A percentile compares a stretch with the other conserved stretches of the same genome.
Evolutionary conservation across 768 basidiomycete genomes (phyloP).

Genomic region (Lactifluus echinatus): DNA sequence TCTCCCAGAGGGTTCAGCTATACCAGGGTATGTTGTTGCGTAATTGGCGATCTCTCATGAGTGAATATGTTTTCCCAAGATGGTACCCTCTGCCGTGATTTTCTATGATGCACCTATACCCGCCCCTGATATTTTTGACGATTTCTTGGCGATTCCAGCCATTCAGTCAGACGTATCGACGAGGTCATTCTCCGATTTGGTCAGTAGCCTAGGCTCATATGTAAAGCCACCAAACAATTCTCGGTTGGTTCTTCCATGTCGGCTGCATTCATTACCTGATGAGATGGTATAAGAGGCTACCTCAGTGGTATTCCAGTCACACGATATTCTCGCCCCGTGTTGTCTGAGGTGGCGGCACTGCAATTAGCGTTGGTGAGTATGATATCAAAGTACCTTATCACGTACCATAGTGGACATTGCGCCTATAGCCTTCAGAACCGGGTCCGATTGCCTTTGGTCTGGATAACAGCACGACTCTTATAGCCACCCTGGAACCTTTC

Average conservation of each 20-base stretch:
- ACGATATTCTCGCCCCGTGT: neutral
- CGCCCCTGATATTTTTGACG: constrained; percentile 15
- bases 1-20: no score
- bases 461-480: neutral
- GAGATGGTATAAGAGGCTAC: neutral
- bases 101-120: constrained; percentile 20
- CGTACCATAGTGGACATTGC: no score
- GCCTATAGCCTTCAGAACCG: no score
- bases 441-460: no score
- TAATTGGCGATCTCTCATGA: neutral
- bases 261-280: neutral
- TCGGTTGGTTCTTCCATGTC: neutral
- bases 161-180: neutral
- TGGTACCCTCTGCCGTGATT: neutral
- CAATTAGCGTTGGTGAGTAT: neutral
- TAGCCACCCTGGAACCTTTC: neutral
- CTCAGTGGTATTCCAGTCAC: neutral
- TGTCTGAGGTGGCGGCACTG: neutral
- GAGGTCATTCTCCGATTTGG: neutral
- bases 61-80: neutral
- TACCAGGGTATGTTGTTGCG: neutral
- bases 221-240: neutral
- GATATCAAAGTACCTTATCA: neutral
- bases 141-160: constrained; percentile 14
- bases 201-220: neutral